Base-by-base conservation (phyloP, 345 rosid species). In the Salix viminalis region DNA sequence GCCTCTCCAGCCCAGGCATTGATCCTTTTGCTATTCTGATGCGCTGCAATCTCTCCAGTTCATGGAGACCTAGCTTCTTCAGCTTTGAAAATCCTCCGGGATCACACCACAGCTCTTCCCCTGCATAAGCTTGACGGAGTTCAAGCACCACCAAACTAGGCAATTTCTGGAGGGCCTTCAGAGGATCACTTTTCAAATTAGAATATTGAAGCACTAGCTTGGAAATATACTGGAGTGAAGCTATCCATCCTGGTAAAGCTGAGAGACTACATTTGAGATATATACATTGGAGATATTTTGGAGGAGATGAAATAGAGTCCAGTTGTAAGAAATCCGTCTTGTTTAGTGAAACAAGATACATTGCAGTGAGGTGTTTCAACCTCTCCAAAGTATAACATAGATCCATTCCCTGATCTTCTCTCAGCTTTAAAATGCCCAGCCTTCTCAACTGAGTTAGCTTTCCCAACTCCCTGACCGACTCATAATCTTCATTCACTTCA, bases 381-480 rank as follows among this genome's bases (percentile, higher is more conserved):
- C 21, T 56, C 19, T 72, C 75, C 65, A 56, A 21, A 0, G 75
- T 36, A 56, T 36, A 58, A 10, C 75, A 71, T 0, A 71, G 44
- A 21, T 54, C 65, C 32, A 50, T 4, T 42, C 65, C 65, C 9
- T 71, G 75, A 0, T 71, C 65, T 54, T 56, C 75, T 54, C 16
- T 52, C 30, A 71, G 75, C 65, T 30, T 30, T 34, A 75, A 28
- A 30, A 75, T 75, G 32, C 72, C 71, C 65, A 75, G n/a, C n/a
- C 78, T 66, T 75, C 32, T 75, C n/a, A 75, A 64, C 37, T 75
- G 66, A 6, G 65, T 75, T 67, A 75, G 36, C 65, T 50, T 52
- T 67, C 78, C 72, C 71, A 75, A 34, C 72, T 75, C 78, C 62
- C 52, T 67, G 2, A 75, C 21, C 8, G 23, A 11, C 7, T 67